phyloP scores from a whole-genome alignment of 345 rosid species.

The Jatropha curcas region DNA sequence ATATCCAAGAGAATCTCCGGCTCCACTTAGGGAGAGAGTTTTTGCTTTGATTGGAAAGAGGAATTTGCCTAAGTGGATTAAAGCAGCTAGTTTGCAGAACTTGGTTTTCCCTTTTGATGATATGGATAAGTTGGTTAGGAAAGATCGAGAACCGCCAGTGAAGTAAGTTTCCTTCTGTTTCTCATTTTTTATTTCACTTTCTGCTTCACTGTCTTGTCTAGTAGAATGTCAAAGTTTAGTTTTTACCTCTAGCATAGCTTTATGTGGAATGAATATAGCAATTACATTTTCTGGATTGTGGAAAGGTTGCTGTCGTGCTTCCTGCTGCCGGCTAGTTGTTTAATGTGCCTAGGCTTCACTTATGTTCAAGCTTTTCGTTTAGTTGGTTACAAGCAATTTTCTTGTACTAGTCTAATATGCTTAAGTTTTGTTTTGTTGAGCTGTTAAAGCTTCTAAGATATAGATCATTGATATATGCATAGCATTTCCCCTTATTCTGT shows the following conservation, averaged over 20 bases:
- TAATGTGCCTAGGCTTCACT: neutral
- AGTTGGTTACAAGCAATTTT: neutral
- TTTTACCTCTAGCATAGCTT: neutral
- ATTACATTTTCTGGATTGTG: neutral
- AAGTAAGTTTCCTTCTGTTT: constrained; percentile 59
- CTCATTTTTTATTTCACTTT: neutral
- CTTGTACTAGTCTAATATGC: neutral
- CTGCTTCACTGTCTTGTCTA: no score
- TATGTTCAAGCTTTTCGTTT: neutral
- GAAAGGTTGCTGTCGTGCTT: neutral
- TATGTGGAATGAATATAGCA: neutral
- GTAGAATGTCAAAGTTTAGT: neutral
- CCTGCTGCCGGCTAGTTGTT: neutral
- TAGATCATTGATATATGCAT: neutral
- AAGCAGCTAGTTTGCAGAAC: constrained; percentile 84
- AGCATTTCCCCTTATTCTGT: neutral
- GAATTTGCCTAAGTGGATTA: constrained; percentile 79
- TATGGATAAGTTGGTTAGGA: constrained; percentile 66
- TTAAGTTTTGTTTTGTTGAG: neutral
- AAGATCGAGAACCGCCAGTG: constrained; percentile 81
- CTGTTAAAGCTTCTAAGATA: neutral
- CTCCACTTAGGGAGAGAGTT: constrained; percentile 92
- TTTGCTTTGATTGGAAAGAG: constrained; percentile 93
- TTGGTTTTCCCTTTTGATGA: constrained; percentile 92
- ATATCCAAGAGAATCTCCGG: constrained; percentile 88